Base-by-base conservation (phyloP, 495 filamentous ascomycete genomes). In the Talaromyces thailandensis region DNA sequence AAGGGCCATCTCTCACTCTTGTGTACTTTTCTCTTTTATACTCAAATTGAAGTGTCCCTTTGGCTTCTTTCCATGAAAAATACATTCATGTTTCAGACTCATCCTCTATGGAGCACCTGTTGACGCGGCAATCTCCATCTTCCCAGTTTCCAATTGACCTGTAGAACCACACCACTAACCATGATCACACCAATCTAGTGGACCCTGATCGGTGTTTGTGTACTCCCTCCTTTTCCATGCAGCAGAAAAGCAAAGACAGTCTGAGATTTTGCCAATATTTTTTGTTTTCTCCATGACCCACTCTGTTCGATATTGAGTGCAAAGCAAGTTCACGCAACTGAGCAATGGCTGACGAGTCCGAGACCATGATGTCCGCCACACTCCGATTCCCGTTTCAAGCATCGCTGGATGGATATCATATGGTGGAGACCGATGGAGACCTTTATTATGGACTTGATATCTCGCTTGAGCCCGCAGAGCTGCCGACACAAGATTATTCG, bases 381-480 rank as follows among this genome's bases (percentile, higher is more conserved):
- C 59, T 61, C 25, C 23, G 25, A 31, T 61, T 61, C 28, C 59
- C 59, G 6, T 61, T 61, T 29, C 59, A 52, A 31, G 59, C 59
- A 28, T 61, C 59, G 16, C 37, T 61, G 28, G 40, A 61, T 23
- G 43, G 43, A 35, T 24, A 21, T n/a, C 2, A 7, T n/a, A 5
- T 51, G 26, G 59, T 51, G 24, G 59, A 61, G 4, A 31, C 37
- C 8, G 14, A 52, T 14, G 59, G 43, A 0, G 3, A 31, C 16
- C 58, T 61, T 11, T 51, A 31, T 57, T 57, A 61, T 52, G 59
- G 59, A 35, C 28, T 51, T 23, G 59, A 61, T 40, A 57, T 25
- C 29, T 29, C n/a, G 14, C 55, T 6, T 11, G 29, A n/a, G 4
- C 9, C n/a, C 12, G 55, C 55, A 35, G 55, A 57, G 18, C 35